Evolutionary conservation across 176 grass and related monocot genomes (phyloP), one percentile per base, ranked within the genome.

Genomic region (Oryza glaberrima): DNA sequence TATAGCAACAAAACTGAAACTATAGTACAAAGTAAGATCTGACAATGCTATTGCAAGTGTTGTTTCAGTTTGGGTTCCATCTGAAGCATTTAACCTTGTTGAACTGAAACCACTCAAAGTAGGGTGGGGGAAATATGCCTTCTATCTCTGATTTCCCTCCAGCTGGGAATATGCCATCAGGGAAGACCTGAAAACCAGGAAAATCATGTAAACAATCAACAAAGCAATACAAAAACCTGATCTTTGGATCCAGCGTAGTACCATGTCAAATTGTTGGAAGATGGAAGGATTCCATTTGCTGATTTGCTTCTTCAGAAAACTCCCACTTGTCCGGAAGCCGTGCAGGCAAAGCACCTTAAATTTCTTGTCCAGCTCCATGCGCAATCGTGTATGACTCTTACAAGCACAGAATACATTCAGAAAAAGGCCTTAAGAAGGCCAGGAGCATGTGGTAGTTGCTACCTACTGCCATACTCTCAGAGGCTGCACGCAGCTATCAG

Each of bases 41-140:
- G 35, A 78, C 1, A 35, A 54, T 48, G 17, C 22, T 19, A 74
- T 74, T 22, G 41, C 15, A 44, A 30, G 7, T 9, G 15, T 16
- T 36, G 20, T 70, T 81, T 14, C 14, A 8, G 1, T 51, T 70
- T 17, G 14, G 23, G 9, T 70, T 63, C 32, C 51, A 34, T 20
- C n/a, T 77, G 41, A 67, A 73, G 11, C 65, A 45, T 4, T 78
- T 56, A 93, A 93, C 92, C 93, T 92, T 90, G 88, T 95, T 87
- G 74, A 94, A 94, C 77, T 98, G 93, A 71, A 95, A 98, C 93
- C 96, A 98, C 70, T 98, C 93, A 2, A 94, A 98, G 67, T 94
- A 98, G 13, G 91, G 96, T 43, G 82, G 85, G 3, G 93, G 93
- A 58, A 94, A 95, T 87, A 98, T 87, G 63, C 89, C 89, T 66